These are phyloP conservation scores for Metschnikowia continentalis DNA, from an alignment of 805 yeast genomes.

Conservation along the genomic window DNA sequence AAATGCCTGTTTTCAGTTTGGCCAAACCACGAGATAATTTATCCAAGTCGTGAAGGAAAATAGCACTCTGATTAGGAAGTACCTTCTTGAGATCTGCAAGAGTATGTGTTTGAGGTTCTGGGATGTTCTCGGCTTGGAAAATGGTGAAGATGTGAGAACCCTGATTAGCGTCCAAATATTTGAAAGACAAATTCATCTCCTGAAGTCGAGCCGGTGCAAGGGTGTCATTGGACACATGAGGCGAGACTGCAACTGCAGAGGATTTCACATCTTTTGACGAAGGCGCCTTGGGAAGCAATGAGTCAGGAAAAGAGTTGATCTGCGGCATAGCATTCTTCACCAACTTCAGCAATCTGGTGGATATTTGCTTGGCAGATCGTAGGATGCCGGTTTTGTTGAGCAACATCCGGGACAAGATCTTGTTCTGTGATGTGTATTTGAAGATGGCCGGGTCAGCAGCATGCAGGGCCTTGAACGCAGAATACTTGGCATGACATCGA, in stretches of 20 bases:
- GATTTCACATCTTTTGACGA: not conserved
- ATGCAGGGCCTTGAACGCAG: constrained; percentile 27
- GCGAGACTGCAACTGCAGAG: not conserved
- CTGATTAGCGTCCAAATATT: constrained; percentile 7
- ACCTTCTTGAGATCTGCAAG: not conserved
- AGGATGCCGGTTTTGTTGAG: constrained; percentile 32
- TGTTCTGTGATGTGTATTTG: constrained; percentile 34
- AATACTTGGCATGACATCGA: constrained; percentile 33
- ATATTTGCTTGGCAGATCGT: constrained; percentile 36
- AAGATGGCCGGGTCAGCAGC: constrained; percentile 21
- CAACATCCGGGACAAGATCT: constrained; percentile 38
- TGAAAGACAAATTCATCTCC: constrained; percentile 11
- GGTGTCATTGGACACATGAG: not conserved
- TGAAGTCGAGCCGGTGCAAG: constrained; percentile 3
- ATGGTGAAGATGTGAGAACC: constrained; percentile 10
- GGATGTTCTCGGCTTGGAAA: not conserved
- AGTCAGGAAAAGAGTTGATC: not conserved
- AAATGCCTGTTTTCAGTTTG: constrained; percentile 9
- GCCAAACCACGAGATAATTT: constrained; percentile 3
- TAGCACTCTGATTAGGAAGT: constrained; percentile 6
- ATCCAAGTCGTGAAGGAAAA: constrained; percentile 8
- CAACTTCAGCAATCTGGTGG: constrained; percentile 13
- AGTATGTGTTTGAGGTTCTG: not conserved
- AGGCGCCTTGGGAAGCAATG: not conserved
- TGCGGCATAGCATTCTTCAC: constrained; percentile 2